Evolutionary conservation across 306 rosid genomes (phyloP), one percentile per base, ranked within the genome.

Genomic region (Cucumis cinereus): DNA sequence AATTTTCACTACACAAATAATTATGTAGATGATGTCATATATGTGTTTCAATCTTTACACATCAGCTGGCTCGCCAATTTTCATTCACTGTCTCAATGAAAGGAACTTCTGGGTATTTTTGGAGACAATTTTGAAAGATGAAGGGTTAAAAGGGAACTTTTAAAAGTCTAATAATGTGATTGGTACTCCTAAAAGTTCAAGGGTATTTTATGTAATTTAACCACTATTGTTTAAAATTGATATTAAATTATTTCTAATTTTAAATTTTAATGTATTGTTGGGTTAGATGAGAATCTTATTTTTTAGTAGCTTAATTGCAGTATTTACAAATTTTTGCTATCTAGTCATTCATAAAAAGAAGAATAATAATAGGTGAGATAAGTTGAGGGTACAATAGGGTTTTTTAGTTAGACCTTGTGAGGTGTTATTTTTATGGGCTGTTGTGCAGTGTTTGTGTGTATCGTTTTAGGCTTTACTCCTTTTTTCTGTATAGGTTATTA

Each of bases 401-500:
- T 16, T 68, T 54, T 75, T 41, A 47, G n/a, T 50, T 20, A 40
- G 53, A 40, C 30, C 10, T 36, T 66, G 19, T 64, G n/a, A 8
- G 50, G 52, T 11, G 30, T 66, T 19, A 40, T 36, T 33, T 63
- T 35, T 33, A 17, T 17, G 24, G 26, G 45, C 70, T 16, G 24
- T 35, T 6, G 47, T 63, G 47, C 0, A 9, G 16, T 67, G 30
- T 24, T 2, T 47, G 10, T 45, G 26, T 47, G 4, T 50, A 77
- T 79, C 36, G 24, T 80, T 40, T 73, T 78, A 56, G 61, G 69
- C 33, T 78, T 76, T 77, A 35, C 23, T 74, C 50, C 15, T 26
- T 2, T 11, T 50, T 53, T 47, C 14, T 78, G 30, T 75, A 75
- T 82, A 95, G 99, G 99, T 95, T 82, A 92, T 92, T 79, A 92